Percentiles rank a stretch among this genome's conserved stretches.
Evolutionary conservation across 768 basidiomycete genomes (phyloP).

Genomic region (Hypsizygus marmoreus): DNA sequence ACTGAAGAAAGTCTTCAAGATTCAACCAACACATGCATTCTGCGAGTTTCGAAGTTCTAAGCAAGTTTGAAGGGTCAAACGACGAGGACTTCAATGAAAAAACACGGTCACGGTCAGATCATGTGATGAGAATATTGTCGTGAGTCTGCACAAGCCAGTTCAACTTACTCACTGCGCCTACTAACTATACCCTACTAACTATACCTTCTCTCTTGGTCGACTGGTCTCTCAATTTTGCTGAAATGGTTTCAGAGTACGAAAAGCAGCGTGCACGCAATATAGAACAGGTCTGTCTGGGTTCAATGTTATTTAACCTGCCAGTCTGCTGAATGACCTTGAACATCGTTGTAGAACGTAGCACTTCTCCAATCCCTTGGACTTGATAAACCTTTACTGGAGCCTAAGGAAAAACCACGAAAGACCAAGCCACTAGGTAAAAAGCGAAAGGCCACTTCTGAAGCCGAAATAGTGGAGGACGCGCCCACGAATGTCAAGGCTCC

Average conservation of each 20-base stretch:
- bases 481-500: conserved; percentile 28
- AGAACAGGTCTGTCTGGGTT: conserved; percentile 26
- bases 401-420: conserved; percentile 40
- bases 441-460: conserved; percentile 34
- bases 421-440: conserved; percentile 38
- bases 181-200: neutral
- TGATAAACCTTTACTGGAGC: conserved; percentile 48
- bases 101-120: conserved; percentile 20
- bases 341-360: conserved; percentile 37
- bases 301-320: too few species aligned
- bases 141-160: conserved; percentile 8
- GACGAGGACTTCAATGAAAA: neutral
- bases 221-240: neutral
- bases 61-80: conserved; percentile 3
- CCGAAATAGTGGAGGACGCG: conserved; percentile 21
- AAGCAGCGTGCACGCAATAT: conserved; percentile 35
- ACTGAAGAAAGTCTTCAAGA: too few species aligned
- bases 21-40: too few species aligned
- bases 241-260: conserved; percentile 36
- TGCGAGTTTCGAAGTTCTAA: conserved; percentile 4
- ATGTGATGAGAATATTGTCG: conserved; percentile 23
- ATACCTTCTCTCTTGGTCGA: neutral
- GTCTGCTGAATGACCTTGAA: neutral
- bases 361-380: conserved; percentile 47
- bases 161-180: neutral